These are phyloP conservation scores for Ajuga reptans DNA, from an alignment of 305 asterid genomes.

Conservation along the genomic window DNA sequence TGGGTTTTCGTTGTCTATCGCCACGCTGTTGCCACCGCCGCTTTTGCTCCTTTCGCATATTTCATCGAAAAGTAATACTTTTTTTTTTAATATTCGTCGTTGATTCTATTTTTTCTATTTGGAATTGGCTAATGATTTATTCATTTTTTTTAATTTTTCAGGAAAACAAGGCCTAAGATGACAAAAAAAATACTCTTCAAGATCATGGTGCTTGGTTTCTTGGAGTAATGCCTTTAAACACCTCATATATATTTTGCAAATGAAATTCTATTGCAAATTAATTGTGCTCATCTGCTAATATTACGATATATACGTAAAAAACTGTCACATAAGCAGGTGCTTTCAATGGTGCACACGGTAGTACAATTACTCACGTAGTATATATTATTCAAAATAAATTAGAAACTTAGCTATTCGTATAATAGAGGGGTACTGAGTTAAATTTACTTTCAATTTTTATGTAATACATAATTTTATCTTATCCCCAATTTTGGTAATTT, in stretches of 20 bases:
- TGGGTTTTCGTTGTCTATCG: slow-evolving; percentile 88
- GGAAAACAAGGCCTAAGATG: slow-evolving; percentile 80
- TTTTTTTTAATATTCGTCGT: no score
- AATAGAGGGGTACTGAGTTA: no score
- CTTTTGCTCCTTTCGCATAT: slow-evolving; percentile 66
- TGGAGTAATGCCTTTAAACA: slow-evolving; percentile 47
- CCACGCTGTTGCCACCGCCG: slow-evolving; percentile 60
- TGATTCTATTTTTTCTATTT: neutral
- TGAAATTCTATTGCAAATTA: no score
- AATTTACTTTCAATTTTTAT: no score
- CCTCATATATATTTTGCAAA: neutral
- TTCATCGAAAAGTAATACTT: slow-evolving; percentile 47
- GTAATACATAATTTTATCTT: no score
- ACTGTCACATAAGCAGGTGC: no score
- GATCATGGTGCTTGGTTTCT: slow-evolving; percentile 62
- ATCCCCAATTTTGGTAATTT: no score
- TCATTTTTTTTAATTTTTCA: slow-evolving; percentile 23
- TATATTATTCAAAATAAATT: no score
- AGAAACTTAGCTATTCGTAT: no score
- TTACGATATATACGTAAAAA: neutral
- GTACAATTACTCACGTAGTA: neutral
- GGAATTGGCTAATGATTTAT: neutral
- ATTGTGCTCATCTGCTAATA: neutral
- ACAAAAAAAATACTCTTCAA: slow-evolving; percentile 51
- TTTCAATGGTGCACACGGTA: no score